phyloP scores from a whole-genome alignment of 805 yeast genomes.

The Wickerhamiella domercqiae region DNA sequence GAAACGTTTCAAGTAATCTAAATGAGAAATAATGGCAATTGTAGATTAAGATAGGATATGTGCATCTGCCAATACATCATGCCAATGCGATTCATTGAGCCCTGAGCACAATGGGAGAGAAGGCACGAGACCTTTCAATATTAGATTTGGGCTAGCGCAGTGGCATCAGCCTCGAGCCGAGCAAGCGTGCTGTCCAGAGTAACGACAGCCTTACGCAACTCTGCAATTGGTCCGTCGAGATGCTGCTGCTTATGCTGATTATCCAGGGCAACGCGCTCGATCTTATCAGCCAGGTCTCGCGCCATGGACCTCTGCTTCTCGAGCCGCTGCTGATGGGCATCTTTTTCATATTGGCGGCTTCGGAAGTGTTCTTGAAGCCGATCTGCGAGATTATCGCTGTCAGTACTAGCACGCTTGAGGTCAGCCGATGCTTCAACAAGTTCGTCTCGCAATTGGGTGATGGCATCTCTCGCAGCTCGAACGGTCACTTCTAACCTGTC shows the following conservation, averaged over 20 bases:
- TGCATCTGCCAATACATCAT: too few relatives aligned
- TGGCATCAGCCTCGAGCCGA: too few relatives aligned
- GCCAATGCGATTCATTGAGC: too few relatives aligned
- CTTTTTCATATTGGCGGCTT: background rate
- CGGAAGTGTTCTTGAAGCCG: too few relatives aligned
- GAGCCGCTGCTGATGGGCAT: background rate
- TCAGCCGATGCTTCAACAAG: background rate
- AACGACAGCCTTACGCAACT: background rate
- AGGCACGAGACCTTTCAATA: too few relatives aligned
- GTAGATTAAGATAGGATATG: too few relatives aligned
- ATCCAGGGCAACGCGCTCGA: background rate
- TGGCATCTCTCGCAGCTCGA: too few relatives aligned
- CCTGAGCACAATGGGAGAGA: too few relatives aligned
- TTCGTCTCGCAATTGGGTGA: background rate
- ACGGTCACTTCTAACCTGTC: too few relatives aligned
- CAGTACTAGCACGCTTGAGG: background rate
- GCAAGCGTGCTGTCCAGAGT: too few relatives aligned
- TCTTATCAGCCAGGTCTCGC: background rate
- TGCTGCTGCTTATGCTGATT: background rate
- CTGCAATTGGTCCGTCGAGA: background rate
- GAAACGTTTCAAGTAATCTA: constrained; percentile 6
- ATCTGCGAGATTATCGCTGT: background rate
- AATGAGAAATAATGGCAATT: too few relatives aligned
- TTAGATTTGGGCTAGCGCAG: too few relatives aligned
- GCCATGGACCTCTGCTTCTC: background rate